Evolutionary conservation across 139 green algal genomes (phyloP).

Genomic region (Marvania coccoides): DNA sequence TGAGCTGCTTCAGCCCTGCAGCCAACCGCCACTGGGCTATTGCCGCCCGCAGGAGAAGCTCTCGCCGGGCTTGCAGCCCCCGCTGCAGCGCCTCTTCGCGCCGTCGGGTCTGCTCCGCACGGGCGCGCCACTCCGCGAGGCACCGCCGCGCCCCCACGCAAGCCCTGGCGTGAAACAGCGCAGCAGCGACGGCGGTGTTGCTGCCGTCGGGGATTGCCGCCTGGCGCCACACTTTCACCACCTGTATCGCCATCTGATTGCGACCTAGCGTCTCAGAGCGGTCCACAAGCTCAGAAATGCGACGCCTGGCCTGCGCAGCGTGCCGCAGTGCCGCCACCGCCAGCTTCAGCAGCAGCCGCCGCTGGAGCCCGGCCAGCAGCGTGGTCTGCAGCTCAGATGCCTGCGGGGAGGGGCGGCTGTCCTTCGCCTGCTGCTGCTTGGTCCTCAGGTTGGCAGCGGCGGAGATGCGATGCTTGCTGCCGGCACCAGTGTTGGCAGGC

Average conservation of each 20-base stretch:
- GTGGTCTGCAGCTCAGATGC: conserved; percentile 15
- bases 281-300: not conserved
- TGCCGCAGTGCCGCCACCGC: conserved; percentile 1
- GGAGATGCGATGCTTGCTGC: conserved; percentile 24
- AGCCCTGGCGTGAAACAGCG: not conserved
- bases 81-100: not conserved
- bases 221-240: not conserved
- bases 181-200: not conserved
- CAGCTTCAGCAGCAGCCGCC: conserved; percentile 17
- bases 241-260: not conserved
- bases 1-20: not conserved
- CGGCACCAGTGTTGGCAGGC: not conserved
- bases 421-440: conserved; percentile 10
- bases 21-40: not conserved
- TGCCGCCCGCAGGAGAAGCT: not conserved
- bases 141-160: not conserved
- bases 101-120: not conserved
- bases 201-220: not conserved
- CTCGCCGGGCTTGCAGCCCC: not conserved
- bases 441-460: too few relatives aligned
- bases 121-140: not conserved
- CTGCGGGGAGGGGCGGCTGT: not conserved
- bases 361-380: conserved; percentile 10
- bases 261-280: not conserved
- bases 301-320: not conserved